Evolutionary conservation across 1,284 basidiomycete species (phyloP).

Genomic region (Rhodotorula mucilaginosa): DNA sequence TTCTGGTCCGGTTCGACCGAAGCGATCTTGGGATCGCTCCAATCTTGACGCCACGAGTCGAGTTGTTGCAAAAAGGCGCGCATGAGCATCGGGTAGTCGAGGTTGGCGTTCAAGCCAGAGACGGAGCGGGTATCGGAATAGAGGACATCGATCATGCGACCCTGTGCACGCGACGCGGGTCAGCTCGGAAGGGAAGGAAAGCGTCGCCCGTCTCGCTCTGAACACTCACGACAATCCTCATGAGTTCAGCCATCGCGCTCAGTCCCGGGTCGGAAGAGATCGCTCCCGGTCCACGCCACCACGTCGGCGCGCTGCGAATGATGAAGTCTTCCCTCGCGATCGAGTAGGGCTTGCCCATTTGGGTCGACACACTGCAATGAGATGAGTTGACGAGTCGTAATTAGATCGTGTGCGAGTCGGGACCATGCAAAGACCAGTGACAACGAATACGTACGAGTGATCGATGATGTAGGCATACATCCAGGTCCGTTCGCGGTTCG

Average conservation of each 20-base stretch:
- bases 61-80: conserved; percentile 40
- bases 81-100: conserved; percentile 47
- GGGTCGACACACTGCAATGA: conserved; percentile 43
- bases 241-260: conserved; percentile 48
- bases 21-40: conserved; percentile 24
- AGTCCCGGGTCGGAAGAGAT: conserved; percentile 47
- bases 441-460: conserved; percentile 35
- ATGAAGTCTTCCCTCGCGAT: conserved; percentile 50
- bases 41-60: conserved; percentile 39
- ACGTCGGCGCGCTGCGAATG: conserved; percentile 48
- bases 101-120: conserved; percentile 49
- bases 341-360: conserved; percentile 52
- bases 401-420: neutral
- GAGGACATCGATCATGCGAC: conserved; percentile 50
- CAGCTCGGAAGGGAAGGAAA: too few relatives aligned
- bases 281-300: conserved; percentile 46
- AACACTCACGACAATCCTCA: conserved; percentile 33
- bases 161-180: conserved; percentile 20
- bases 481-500: conserved; percentile 52
- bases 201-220: neutral
- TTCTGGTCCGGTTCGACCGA: conserved; percentile 5
- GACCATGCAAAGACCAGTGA: neutral
- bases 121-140: conserved; percentile 51
- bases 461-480: conserved; percentile 50
- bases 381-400: neutral